These are phyloP conservation scores for Parsonsia alboflavescens DNA, from an alignment of 257 asterid genomes.

Conservation along the genomic window DNA sequence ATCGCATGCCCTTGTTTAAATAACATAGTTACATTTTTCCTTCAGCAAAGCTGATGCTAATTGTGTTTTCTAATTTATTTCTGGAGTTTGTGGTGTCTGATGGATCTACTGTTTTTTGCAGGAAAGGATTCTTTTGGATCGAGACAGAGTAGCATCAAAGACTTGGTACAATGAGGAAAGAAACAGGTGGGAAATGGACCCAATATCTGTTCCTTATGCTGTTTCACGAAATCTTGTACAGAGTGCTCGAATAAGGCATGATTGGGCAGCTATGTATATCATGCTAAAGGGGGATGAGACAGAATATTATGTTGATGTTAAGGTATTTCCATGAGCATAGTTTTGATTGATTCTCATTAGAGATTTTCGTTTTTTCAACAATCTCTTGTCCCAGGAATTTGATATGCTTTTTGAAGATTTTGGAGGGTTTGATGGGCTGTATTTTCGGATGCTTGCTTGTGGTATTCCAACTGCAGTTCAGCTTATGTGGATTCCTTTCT, in stretches of 20 bases:
- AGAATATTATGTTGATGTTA: slow-evolving; percentile 76
- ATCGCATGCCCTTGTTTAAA: neutral
- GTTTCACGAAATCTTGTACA: slow-evolving; percentile 75
- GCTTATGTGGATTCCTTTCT: slow-evolving; percentile 93
- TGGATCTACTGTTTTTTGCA: slow-evolving; percentile 25
- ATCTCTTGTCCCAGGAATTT: slow-evolving; percentile 55
- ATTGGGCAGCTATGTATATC: slow-evolving; percentile 83
- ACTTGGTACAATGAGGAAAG: slow-evolving; percentile 79
- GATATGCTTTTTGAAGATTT: slow-evolving; percentile 81
- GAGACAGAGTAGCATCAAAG: slow-evolving; percentile 88
- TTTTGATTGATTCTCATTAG: slow-evolving; percentile 11
- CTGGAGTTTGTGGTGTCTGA: neutral
- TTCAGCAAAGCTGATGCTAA: neutral
- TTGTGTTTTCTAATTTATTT: slow-evolving; percentile 15
- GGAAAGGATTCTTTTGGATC: slow-evolving; percentile 76
- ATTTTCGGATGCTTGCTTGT: slow-evolving; percentile 76
- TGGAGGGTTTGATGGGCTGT: slow-evolving; percentile 93
- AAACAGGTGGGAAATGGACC: slow-evolving; percentile 94
- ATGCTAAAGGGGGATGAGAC: slow-evolving; percentile 75
- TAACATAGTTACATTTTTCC: neutral
- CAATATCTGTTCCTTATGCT: slow-evolving; percentile 90
- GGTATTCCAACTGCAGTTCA: slow-evolving; percentile 83
- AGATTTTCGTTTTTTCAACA: slow-evolving; percentile 2
- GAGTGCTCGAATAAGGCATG: slow-evolving; percentile 94
- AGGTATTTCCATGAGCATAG: slow-evolving; percentile 40